Base-by-base conservation (phyloP, 2,329 filamentous ascomycete genomes). In the Talaromyces piceae region DNA sequence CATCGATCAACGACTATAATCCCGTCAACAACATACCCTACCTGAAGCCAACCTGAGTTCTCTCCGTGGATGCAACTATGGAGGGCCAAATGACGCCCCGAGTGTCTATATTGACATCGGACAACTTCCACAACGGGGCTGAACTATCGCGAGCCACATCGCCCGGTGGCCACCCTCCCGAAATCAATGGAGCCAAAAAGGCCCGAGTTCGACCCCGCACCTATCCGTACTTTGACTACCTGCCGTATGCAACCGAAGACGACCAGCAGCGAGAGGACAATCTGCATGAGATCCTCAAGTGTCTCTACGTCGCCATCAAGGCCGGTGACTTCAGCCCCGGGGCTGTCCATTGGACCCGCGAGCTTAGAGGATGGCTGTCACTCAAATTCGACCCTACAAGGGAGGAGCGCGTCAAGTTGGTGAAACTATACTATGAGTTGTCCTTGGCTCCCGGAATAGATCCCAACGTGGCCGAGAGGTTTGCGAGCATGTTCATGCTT, bases 351-450 rank as follows among this genome's bases (percentile, higher is more conserved):
- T 98, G 93, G 93, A 96, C 93, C 13, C 84, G 91, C 59, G 93
- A 98, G 79, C 84, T 98, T 45, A 83, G 91, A 65, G 88, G 87
- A 70, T 98, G 94, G 93, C 78, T 98, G 58, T 87, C 86, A 49
- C 82, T 98, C 70, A 98, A 98, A 77, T 98, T 98, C 66, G 91
- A 98, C 72, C 89, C 95, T 66, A 88, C 89, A 45, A 83, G 88
- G 61, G 84, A 86, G 65, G 83, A 91, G 59, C 81, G 94, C 52
- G 83, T 90, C 45, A 88, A 82, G 68, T 80, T 98, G 26, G 87
- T 93, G 26, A 87, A 86, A 72, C 78, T 98, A 31, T 98, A 96
- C 73, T 98, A 95, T 71, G 90, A 95, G 72, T 84, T 98, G 53
- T 80, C 89, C 4, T 78, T 98, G 54, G 88, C 93, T 25, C 93